A percentile compares a stretch with the other conserved stretches of the same genome.
These are phyloP conservation scores for Colletotrichum caudatum DNA, from an alignment of 2,329 filamentous ascomycete genomes.

Conservation along the genomic window DNA sequence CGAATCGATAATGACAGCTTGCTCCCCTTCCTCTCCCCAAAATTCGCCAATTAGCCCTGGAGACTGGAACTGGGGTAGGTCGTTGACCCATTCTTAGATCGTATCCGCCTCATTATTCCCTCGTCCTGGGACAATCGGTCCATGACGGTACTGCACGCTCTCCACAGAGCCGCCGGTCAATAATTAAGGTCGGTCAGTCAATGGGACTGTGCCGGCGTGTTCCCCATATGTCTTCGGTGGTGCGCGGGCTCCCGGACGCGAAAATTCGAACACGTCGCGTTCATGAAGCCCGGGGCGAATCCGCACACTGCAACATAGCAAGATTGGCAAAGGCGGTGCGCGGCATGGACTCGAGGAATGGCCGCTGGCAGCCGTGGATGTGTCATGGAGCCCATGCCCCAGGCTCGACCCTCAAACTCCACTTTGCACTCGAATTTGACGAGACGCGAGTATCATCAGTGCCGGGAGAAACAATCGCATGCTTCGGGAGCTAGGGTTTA, in stretches of 20 bases:
- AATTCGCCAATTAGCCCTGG: conserved; percentile 11
- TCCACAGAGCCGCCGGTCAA: conserved; percentile 8
- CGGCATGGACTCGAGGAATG: conserved; percentile 5
- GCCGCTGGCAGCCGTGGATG: conserved; percentile 14
- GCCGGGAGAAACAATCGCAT: not conserved
- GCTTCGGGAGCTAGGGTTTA: not conserved
- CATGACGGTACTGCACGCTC: not conserved
- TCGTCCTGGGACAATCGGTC: conserved; percentile 33
- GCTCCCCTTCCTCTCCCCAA: not conserved
- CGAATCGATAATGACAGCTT: conserved; percentile 14
- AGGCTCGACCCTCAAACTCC: conserved; percentile 2
- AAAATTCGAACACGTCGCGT: conserved; percentile 12
- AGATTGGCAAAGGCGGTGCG: too few relatives aligned
- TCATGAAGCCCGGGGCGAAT: not conserved
- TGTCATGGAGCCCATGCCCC: conserved; percentile 5
- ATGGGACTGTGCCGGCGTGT: conserved; percentile 15
- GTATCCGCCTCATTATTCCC: conserved; percentile 35
- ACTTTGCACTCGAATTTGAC: conserved; percentile 25
- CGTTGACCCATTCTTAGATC: conserved; percentile 20
- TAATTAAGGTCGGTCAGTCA: conserved; percentile 21
- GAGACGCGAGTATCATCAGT: not conserved
- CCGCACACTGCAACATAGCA: not conserved
- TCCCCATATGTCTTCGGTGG: conserved; percentile 5
- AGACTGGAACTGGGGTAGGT: conserved; percentile 15
- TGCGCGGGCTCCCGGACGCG: not conserved